Evolutionary conservation across 768 basidiomycete species (phyloP).

Genomic region (Boletus reticuloceps): DNA sequence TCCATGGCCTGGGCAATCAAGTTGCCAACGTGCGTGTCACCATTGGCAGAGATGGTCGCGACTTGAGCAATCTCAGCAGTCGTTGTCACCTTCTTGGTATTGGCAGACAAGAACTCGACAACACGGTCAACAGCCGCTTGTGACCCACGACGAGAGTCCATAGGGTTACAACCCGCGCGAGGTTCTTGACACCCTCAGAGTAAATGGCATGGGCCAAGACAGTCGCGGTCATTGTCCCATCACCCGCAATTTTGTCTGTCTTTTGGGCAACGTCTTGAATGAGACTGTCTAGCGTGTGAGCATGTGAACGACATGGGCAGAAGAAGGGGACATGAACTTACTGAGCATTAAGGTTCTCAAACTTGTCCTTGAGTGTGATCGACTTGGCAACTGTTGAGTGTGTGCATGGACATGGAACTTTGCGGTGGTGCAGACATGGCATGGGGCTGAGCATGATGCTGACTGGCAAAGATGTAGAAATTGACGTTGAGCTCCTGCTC

Average conservation of each 20-base stretch:
- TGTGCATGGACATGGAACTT: neutral
- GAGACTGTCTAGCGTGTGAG: no score
- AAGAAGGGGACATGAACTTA: no score
- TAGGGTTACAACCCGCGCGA: constrained; percentile 99
- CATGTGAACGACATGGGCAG: no score
- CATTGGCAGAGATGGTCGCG: constrained; percentile 85
- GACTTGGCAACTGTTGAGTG: constrained; percentile 49
- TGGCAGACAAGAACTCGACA: constrained; percentile 81
- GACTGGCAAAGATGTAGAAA: constrained; percentile 59
- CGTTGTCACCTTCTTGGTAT: constrained; percentile 94
- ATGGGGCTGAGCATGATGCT: neutral
- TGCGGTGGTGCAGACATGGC: no score
- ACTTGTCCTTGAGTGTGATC: no score
- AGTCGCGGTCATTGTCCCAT: constrained; percentile 97
- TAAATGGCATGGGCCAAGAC: constrained; percentile 97
- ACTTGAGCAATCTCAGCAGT: constrained; percentile 98
- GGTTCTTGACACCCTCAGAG: constrained; percentile 98
- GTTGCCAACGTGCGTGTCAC: constrained; percentile 82
- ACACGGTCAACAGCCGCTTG: constrained; percentile 97
- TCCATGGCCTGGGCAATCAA: constrained; percentile 62
- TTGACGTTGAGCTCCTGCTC: no score
- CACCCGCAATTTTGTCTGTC: constrained; percentile 96
- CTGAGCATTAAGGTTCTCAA: no score
- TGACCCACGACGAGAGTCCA: no score
- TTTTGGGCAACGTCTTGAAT: constrained; percentile 95